Conservation (phyloP, 2,329 filamentous ascomycete species). For the Penicillium sp. region DNA sequence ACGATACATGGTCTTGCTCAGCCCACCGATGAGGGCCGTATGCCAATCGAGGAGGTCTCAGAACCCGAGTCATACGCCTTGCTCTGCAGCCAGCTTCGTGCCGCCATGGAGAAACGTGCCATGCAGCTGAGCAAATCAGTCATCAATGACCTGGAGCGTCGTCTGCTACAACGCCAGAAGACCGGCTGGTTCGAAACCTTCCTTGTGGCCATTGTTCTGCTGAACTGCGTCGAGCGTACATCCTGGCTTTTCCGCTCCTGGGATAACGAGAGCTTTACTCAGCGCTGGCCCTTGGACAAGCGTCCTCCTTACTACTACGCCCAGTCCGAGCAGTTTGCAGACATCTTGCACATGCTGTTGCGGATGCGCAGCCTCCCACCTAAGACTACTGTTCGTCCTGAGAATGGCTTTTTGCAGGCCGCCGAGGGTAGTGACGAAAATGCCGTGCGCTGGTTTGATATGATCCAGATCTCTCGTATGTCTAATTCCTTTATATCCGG, state of each 20-base stretch:
- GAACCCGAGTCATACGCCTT: slow-evolving; percentile 49
- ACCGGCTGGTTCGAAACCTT: slow-evolving; percentile 60
- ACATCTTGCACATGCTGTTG: slow-evolving; percentile 58
- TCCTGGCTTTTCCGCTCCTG: slow-evolving; percentile 58
- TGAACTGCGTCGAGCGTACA: slow-evolving; percentile 61
- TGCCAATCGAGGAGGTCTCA: slow-evolving; percentile 40
- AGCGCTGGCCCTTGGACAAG: slow-evolving; percentile 55
- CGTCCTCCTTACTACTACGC: slow-evolving; percentile 52
- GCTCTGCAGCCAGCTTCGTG: slow-evolving; percentile 55
- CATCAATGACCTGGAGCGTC: slow-evolving; percentile 60
- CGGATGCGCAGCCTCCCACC: slow-evolving; percentile 55
- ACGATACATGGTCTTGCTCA: slow-evolving; percentile 39
- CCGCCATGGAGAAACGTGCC: slow-evolving; percentile 56
- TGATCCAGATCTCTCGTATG: slow-evolving; percentile 42
- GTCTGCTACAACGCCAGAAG: slow-evolving; percentile 59
- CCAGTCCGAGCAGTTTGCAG: slow-evolving; percentile 59
- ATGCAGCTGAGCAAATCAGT: slow-evolving; percentile 53
- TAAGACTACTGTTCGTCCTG: slow-evolving; percentile 38
- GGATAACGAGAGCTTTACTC: slow-evolving; percentile 44
- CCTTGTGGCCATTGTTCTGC: slow-evolving; percentile 57
- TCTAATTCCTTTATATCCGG: not conserved
- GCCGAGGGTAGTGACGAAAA: slow-evolving; percentile 41
- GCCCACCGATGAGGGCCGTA: slow-evolving; percentile 40
- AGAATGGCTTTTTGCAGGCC: slow-evolving; percentile 40
- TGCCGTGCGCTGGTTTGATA: slow-evolving; percentile 43